Conservation (phyloP, 306 rosid species). For the Aeschynomene evenia region DNA sequence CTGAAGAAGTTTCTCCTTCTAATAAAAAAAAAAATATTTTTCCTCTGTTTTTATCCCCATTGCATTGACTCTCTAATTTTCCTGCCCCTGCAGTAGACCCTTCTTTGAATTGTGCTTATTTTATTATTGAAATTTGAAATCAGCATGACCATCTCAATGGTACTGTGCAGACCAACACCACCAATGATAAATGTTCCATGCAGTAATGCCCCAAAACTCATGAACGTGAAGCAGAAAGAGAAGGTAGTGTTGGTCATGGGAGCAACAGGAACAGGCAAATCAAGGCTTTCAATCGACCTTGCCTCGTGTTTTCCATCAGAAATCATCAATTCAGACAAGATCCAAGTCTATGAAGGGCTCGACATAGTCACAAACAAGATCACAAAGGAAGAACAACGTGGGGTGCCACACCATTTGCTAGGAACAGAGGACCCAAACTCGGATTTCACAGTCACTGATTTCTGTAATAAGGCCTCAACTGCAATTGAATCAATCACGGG, state of each 20-base stretch:
- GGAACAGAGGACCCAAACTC: slow-evolving; percentile 46
- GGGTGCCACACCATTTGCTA: slow-evolving; percentile 65
- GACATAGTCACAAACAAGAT: slow-evolving; percentile 62
- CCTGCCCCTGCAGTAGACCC: not conserved
- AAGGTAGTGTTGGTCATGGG: slow-evolving; percentile 73
- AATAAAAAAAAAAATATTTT: not conserved
- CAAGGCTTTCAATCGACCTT: slow-evolving; percentile 59
- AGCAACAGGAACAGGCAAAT: slow-evolving; percentile 72
- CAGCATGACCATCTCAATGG: slow-evolving; percentile 36
- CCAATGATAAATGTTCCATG: slow-evolving; percentile 41
- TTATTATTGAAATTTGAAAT: not conserved
- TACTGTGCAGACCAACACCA: slow-evolving; percentile 37
- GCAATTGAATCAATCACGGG: slow-evolving; percentile 42
- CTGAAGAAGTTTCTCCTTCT: not conserved
- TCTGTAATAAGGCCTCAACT: slow-evolving; percentile 39
- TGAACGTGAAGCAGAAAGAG: slow-evolving; percentile 42
- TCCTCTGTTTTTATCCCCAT: not conserved
- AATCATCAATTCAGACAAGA: slow-evolving; percentile 73
- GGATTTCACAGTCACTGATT: slow-evolving; percentile 46
- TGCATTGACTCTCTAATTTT: not conserved
- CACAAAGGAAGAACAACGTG: slow-evolving; percentile 49
- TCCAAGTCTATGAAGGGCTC: slow-evolving; percentile 70
- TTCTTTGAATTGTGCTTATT: too few species aligned
- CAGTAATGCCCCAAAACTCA: slow-evolving; percentile 23
- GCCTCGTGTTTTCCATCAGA: slow-evolving; percentile 53